Evolutionary conservation across 148 eudicot genomes (phyloP).

Genomic region (Rhododendron ovatum): DNA sequence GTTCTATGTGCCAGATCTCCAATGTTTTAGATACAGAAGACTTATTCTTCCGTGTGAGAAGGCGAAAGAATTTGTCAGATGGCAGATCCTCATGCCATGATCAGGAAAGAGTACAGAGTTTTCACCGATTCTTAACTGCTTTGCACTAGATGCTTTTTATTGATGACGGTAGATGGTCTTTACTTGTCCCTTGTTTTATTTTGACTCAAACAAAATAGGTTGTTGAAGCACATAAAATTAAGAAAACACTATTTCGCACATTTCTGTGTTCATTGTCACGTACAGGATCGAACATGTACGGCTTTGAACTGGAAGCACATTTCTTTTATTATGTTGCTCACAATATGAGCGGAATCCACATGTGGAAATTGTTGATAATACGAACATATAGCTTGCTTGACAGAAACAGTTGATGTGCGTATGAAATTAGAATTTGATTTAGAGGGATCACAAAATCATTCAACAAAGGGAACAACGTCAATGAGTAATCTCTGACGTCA

Average conservation of each 20-base stretch:
- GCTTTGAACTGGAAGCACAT: not conserved
- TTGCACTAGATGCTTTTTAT: conserved; percentile 5
- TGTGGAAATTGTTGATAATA: not conserved
- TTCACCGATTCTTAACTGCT: conserved; percentile 39
- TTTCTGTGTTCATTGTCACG: not conserved
- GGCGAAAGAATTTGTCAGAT: conserved; percentile 24
- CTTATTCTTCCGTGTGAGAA: conserved; percentile 45
- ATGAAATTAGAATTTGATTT: not conserved
- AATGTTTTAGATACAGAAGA: conserved; percentile 91
- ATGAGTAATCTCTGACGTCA: not conserved
- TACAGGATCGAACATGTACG: conserved; percentile 5
- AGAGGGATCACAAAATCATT: not conserved
- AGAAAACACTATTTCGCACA: not conserved
- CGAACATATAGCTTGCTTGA: not conserved
- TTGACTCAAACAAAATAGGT: not conserved
- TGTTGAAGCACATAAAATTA: not conserved
- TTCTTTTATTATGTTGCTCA: not conserved
- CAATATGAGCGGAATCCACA: not conserved
- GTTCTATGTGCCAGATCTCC: conserved; percentile 46
- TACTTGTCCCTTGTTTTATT: not conserved
- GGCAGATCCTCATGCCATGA: conserved; percentile 14
- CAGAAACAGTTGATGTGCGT: not conserved
- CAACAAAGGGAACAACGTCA: not conserved
- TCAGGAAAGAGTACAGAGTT: conserved; percentile 37
- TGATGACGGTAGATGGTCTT: not conserved